Evolutionary conservation across 371 early-diverging fungal species (phyloP), one percentile per base, ranked within the genome.

Genomic region (Mucor plumbeus): DNA sequence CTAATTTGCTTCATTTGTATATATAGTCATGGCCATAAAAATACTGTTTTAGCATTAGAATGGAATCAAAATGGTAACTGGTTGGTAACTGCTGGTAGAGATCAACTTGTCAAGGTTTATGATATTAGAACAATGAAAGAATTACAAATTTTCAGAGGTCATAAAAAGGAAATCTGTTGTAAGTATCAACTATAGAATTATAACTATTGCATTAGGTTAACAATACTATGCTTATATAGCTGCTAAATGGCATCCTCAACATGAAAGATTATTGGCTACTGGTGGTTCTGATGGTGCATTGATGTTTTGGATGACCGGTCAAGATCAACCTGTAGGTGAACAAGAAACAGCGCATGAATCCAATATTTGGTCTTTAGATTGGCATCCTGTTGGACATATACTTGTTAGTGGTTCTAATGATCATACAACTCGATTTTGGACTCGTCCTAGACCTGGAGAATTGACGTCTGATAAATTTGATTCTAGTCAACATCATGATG

Each of bases 301-400:
- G 40, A 88, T 90, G 83, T 97, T 92, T 68, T 99, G 99, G 99
- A 83, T 91, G 55, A 91, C 93, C 63, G 92, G 92, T n/a, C 83
- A 88, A 64, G 85, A 88, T 56, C 72, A 79, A 26, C 85, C 89
- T 15, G 78, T 95, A 5, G 93, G 89, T 0, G 85, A 85, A 13
- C 87, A 98, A 72, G 94, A 96, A 48, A 87, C 87, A 13, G 99
- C 98, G 0, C 99, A 99, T 73, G 97, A 95, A 26, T 91, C 92
- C 35, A 92, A 95, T 55, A 91, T 99, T n/a, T 99, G 99, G 97
- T 91, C 98, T 6, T 78, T 99, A 43, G 99, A 98, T 71, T 99
- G 97, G 95, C 99, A 99, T 81, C 99, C 99, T 7, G 81, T 97
- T 17, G 99, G 99, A 0, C 99, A 99, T 79, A 88, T 98, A 9